Evolutionary conservation across 176 grass and related monocot species (phyloP), one percentile per base, ranked within the genome.

Genomic region (Zizania latifolia): DNA sequence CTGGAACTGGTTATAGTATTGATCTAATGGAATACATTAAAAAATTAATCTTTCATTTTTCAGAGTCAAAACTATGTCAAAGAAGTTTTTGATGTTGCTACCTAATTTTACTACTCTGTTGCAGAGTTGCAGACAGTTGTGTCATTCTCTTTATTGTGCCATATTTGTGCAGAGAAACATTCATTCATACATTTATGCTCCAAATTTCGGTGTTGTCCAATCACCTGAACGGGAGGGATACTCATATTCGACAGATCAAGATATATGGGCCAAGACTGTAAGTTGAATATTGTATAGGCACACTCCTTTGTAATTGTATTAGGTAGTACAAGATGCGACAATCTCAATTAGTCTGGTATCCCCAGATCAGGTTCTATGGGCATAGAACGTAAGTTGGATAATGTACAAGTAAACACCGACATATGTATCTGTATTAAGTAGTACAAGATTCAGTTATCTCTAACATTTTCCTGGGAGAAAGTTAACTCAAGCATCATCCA

Each of bases 121-220:
- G 48, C 32, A 21, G 39, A 39, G 32, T 24, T 37, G 48, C 32
- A 21, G 39, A 39, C 14, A n/a, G 4, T 41, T 55, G 35, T 31
- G 55, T 67, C 57, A 81, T 73, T 31, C 2, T 75, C 22, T 71
- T 83, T 62, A 14, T 85, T 75, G 34, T n/a, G n/a, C n/a, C 69
- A 55, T 62, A 60, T 74, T 41, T 76, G 56, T 80, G 67, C 87
- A 98, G 95, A 13, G 95, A 98, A 63, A 92, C 87, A 68, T 92
- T 94, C 78, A 78, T 98, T 62, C 79, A 88, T 75, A 92, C 91
- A 66, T 98, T 98, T 83, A 98, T 98, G 91, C 91, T 98, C 71
- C 91, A 98, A 88, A 82, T 98, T 71, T 89, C 71, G 34, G 58
- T 98, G 63, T 68, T 94, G 14, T 92, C 91, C 29, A 94, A 98